Percentiles rank a stretch among this genome's conserved stretches.
These are phyloP conservation scores for Sporisorium exsertum DNA, from an alignment of 1,284 basidiomycete species.

Conservation along the genomic window DNA sequence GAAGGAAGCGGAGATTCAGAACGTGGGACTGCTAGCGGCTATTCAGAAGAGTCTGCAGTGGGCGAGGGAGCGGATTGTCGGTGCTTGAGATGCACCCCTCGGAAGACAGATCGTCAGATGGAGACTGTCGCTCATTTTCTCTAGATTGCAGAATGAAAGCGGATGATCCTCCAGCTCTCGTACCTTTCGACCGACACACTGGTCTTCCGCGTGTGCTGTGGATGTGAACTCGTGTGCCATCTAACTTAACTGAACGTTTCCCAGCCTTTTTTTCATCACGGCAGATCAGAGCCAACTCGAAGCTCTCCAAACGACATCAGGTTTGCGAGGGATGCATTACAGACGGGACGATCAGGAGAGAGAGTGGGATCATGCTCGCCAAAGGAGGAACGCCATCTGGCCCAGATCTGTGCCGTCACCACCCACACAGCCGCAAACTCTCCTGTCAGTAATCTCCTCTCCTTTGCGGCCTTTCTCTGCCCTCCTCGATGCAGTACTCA, in stretches of 20 bases:
- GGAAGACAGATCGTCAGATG: neutral
- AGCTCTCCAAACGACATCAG: too few relatives aligned
- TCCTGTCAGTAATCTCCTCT: neutral
- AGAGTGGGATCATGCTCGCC: conserved; percentile 55
- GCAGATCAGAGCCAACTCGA: neutral
- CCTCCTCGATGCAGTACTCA: conserved; percentile 30
- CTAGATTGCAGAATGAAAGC: too few relatives aligned
- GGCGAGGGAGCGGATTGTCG: conserved; percentile 33
- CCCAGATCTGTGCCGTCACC: conserved; percentile 55
- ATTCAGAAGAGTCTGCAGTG: conserved; percentile 43
- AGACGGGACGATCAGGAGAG: neutral
- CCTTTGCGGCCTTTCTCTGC: too few relatives aligned
- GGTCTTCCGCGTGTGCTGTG: too few relatives aligned
- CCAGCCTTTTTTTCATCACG: too few relatives aligned
- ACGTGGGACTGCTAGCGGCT: conserved; percentile 23
- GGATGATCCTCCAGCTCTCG: too few relatives aligned
- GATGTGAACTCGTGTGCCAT: too few relatives aligned
- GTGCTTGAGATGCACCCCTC: conserved; percentile 2
- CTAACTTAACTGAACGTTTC: too few relatives aligned
- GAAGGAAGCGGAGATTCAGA: neutral
- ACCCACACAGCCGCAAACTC: neutral
- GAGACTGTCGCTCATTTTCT: neutral
- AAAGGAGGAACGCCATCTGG: conserved; percentile 66
- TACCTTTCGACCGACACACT: too few relatives aligned
- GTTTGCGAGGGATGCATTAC: conserved; percentile 7